A percentile compares a stretch with the other conserved stretches of the same genome.
Evolutionary conservation across 805 yeast species (phyloP).

Genomic region (Candida maltosa): DNA sequence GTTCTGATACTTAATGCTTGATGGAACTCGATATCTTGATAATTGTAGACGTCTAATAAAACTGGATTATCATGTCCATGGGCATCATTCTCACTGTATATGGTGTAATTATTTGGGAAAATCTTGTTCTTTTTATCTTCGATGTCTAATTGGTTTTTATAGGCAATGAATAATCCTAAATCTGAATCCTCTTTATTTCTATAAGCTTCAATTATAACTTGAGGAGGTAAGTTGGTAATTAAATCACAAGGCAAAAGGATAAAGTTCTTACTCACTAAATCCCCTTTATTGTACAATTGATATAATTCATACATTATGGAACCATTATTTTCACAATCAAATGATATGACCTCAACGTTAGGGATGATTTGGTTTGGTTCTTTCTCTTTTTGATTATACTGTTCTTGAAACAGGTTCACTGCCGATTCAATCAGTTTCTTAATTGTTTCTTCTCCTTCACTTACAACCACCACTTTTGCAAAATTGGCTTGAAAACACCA

Average conservation of each 20-base stretch:
- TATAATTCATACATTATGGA: constrained; percentile 49
- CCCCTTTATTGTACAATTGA: constrained; percentile 30
- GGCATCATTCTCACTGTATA: constrained; percentile 49
- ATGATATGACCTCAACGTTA: constrained; percentile 12
- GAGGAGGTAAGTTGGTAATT: constrained; percentile 89
- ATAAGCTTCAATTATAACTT: constrained; percentile 78
- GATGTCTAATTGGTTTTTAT: constrained; percentile 68
- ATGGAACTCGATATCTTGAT: constrained; percentile 64
- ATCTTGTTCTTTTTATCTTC: constrained; percentile 66
- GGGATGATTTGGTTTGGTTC: constrained; percentile 9
- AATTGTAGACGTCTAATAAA: constrained; percentile 70
- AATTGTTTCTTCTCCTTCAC: constrained; percentile 37
- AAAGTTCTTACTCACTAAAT: constrained; percentile 32
- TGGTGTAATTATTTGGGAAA: constrained; percentile 64
- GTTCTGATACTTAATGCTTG: constrained; percentile 77
- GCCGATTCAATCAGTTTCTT: constrained; percentile 1
- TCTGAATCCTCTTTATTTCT: constrained; percentile 67
- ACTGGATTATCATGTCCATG: constrained; percentile 34
- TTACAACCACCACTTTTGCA: constrained; percentile 62
- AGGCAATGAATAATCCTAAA: constrained; percentile 73
- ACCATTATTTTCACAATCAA: constrained; percentile 52
- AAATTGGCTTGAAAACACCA: constrained; percentile 93
- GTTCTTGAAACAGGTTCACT: constrained; percentile 4
- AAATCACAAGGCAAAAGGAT: constrained; percentile 94
- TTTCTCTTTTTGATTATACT: constrained; percentile 10